Evolutionary conservation across 257 asterid species (phyloP).

Genomic region (Dorcoceras hygrometricum): DNA sequence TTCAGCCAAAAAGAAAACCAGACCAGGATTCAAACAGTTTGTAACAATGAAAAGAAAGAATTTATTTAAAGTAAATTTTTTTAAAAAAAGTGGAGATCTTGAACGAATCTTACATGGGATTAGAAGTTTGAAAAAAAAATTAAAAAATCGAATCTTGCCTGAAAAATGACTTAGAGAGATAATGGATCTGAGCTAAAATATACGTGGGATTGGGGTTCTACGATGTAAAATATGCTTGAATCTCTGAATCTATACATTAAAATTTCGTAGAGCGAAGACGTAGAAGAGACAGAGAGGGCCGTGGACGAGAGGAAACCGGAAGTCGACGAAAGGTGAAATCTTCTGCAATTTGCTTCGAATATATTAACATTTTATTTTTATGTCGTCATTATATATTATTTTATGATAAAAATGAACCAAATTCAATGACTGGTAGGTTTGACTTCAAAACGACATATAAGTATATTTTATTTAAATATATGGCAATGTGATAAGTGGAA

Average conservation of each 20-base stretch:
- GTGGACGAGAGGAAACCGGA: constrained; percentile 1
- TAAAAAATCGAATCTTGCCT: not conserved
- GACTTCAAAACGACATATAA: constrained; percentile 23
- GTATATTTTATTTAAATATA: not conserved
- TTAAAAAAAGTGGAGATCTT: constrained; percentile 14
- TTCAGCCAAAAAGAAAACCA: constrained; percentile 1
- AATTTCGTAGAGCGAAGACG: constrained; percentile 18
- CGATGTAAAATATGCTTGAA: not conserved
- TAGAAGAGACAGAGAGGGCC: constrained; percentile 16
- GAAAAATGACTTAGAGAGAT: constrained; percentile 16
- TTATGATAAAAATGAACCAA: too few relatives aligned
- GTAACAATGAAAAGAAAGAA: not conserved
- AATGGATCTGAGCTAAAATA: constrained; percentile 23
- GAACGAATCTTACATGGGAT: constrained; percentile 10
- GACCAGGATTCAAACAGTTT: not conserved
- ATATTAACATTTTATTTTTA: constrained; percentile 5
- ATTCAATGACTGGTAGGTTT: constrained; percentile 10
- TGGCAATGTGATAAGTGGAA: constrained; percentile 28
- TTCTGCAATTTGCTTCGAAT: constrained; percentile 8
- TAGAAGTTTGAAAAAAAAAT: constrained; percentile 5
- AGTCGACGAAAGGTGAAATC: too few relatives aligned
- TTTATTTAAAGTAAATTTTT: not conserved
- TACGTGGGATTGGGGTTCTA: constrained; percentile 15
- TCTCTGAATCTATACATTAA: constrained; percentile 1
- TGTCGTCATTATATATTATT: not conserved